Evolutionary conservation across 2,329 filamentous ascomycete species (phyloP).

Genomic region (Aspergillus unguis): DNA sequence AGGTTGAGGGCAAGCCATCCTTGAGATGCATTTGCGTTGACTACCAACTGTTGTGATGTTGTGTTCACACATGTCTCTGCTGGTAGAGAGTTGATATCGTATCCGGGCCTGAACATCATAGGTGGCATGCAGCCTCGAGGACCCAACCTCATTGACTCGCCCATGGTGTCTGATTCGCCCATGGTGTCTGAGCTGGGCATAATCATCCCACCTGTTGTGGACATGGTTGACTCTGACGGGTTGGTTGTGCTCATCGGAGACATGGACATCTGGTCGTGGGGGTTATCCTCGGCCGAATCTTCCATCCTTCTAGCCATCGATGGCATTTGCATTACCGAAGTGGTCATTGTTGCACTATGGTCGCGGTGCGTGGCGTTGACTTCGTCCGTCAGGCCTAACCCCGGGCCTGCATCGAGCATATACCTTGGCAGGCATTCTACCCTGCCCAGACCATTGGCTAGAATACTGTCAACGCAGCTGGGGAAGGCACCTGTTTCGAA

Average conservation of each 20-base stretch:
- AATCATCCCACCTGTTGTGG: background rate
- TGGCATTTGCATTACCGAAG: background rate
- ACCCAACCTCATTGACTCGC: background rate
- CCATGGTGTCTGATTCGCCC: background rate
- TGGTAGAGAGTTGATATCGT: background rate
- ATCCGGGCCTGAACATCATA: conserved; percentile 1
- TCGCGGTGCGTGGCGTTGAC: background rate
- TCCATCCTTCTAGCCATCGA: conserved; percentile 1
- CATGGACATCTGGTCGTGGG: background rate
- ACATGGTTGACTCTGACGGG: background rate
- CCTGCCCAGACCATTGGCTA: conserved; percentile 2
- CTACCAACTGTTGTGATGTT: background rate
- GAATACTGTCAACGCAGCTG: background rate
- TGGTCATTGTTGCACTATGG: background rate
- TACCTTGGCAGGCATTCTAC: conserved; percentile 1
- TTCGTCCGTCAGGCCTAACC: background rate
- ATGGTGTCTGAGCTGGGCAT: background rate
- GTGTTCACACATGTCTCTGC: conserved; percentile 1
- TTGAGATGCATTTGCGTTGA: background rate
- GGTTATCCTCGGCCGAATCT: background rate
- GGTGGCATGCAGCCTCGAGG: background rate
- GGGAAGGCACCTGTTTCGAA: background rate
- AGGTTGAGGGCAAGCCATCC: conserved; percentile 1
- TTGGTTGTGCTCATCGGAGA: background rate
- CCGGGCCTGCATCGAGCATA: background rate